These are phyloP conservation scores for Acer saccharum DNA, from an alignment of 345 rosid species.

Conservation along the genomic window DNA sequence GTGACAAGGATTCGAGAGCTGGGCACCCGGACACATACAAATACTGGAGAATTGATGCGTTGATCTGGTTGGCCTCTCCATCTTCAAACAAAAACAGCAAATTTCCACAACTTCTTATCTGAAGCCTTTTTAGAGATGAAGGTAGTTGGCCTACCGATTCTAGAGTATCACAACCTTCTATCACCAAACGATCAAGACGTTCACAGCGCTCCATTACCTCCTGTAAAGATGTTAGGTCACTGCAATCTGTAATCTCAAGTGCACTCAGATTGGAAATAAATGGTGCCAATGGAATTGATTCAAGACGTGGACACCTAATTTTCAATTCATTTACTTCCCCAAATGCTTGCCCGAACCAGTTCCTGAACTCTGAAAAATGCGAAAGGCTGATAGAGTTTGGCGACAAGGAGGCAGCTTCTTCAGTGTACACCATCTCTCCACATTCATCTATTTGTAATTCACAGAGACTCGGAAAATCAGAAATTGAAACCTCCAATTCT, in stretches of 20 bases:
- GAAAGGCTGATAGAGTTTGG: no score
- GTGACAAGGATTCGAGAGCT: background rate
- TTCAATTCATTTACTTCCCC: background rate
- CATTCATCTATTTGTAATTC: background rate
- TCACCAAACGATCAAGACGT: background rate
- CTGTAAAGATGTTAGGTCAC: background rate
- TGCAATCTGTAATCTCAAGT: background rate
- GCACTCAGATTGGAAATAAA: background rate
- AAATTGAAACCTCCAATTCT: background rate
- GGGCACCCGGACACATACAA: background rate
- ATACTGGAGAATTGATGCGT: background rate
- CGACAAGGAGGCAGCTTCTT: background rate
- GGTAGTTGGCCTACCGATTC: background rate
- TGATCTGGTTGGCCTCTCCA: background rate
- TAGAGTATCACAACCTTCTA: background rate
- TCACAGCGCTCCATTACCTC: background rate
- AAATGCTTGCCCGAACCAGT: no score
- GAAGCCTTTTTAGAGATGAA: background rate
- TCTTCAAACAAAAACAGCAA: constrained; percentile 10
- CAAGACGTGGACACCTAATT: background rate
- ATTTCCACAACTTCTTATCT: background rate
- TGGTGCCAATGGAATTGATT: background rate
- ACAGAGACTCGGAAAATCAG: background rate
- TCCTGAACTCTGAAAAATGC: no score
- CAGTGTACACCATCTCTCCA: background rate